Base-by-base conservation (phyloP, 805 yeast species). In the Komagataella populi region DNA sequence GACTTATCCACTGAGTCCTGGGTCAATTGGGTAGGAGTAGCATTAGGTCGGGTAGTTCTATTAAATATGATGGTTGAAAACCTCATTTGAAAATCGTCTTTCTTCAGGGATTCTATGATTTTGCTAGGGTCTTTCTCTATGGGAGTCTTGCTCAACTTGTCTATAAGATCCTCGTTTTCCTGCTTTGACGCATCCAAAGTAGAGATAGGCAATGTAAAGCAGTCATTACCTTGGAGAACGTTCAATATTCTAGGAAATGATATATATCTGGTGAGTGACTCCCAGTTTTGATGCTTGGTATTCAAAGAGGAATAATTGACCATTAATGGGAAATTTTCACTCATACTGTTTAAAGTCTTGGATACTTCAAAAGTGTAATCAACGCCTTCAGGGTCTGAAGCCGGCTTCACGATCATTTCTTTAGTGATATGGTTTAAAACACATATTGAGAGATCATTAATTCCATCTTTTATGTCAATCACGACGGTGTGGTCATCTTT, bases 1-100 rank as follows among this genome's bases (percentile, higher is more conserved):
- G 84, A 70, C 56, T 80, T 77, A 60, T 86, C 91, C 16, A 77
- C 54, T 14, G 73, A 75, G 53, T 77, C 79, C 6, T 64, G 59
- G 24, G 86, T 82, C 22, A 71, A 62, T 49, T 73, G 71, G 3
- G 66, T 64, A 0, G 70, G 65, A 1, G 64, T 59, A 3, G 69
- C 63, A 12, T 67, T 65, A 0, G 67, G 66, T 12, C 72, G 61
- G 47, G 70, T 61, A 0, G 71, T 64, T n/a, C 60, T 55, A 44
- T 69, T 70, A 50, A 70, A 62, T 50, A 77, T 72, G 5, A 79
- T 64, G 3, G 63, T 57, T 0, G 77, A 69, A 53, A 73, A 75
- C 7, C 58, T 59, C 46, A 79, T 58, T 53, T 71, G 75, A 2
- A 66, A 55, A 16, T 46, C 52, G n/a, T 56, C 57, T 4, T 54